Conservation (phyloP, 2,329 filamentous ascomycete genomes). For the Pseudocercospora eumusae region DNA sequence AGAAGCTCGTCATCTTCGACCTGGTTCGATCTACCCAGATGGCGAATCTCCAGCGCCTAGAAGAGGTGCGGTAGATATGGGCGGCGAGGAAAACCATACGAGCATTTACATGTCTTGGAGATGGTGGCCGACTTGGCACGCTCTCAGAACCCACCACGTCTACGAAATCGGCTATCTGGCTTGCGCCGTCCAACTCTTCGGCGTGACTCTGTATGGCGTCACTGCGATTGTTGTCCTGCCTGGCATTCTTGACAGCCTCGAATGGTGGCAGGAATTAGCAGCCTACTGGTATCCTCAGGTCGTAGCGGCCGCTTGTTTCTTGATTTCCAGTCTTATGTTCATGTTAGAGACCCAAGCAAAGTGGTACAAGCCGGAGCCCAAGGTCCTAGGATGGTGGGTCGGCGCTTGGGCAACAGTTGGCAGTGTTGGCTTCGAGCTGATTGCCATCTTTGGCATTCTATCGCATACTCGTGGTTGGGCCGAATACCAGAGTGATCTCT, state of each 20-base stretch:
- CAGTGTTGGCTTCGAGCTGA: constrained; percentile 34
- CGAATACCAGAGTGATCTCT: constrained; percentile 33
- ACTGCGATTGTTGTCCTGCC: constrained; percentile 34
- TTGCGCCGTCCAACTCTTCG: constrained; percentile 36
- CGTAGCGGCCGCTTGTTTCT: constrained; percentile 35
- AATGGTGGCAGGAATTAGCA: constrained; percentile 27
- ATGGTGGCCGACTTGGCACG: constrained; percentile 31
- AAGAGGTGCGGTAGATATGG: constrained; percentile 25
- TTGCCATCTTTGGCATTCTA: constrained; percentile 19
- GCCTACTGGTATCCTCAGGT: constrained; percentile 37
- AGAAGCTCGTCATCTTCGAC: constrained; percentile 21
- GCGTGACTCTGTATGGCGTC: constrained; percentile 33
- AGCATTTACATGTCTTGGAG: constrained; percentile 21
- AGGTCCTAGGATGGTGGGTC: constrained; percentile 38
- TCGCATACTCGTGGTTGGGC: constrained; percentile 21
- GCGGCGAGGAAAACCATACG: constrained; percentile 16
- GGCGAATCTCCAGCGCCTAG: constrained; percentile 22
- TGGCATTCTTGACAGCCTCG: constrained; percentile 32
- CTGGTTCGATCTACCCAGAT: constrained; percentile 25
- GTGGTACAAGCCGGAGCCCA: constrained; percentile 34
- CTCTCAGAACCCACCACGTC: constrained; percentile 32
- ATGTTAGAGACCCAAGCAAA: constrained; percentile 37
- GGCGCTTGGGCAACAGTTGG: constrained; percentile 34
- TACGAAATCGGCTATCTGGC: constrained; percentile 38
- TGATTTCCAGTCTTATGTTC: constrained; percentile 36